These are phyloP conservation scores for Medicago lupulina DNA, from an alignment of 306 rosid species.

Conservation along the genomic window DNA sequence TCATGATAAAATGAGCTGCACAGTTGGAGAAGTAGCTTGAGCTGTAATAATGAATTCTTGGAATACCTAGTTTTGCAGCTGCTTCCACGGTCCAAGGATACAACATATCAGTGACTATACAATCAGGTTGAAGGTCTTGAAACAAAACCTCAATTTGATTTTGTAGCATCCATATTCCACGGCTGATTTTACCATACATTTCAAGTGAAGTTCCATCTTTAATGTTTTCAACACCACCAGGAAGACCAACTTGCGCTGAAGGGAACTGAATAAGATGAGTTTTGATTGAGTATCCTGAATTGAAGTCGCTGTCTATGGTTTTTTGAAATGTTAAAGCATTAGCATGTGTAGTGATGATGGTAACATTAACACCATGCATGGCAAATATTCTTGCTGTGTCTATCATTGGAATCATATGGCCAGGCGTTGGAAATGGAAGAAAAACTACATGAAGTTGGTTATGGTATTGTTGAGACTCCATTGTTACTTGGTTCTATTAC, in stretches of 20 bases:
- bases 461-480: not conserved
- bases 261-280: not conserved
- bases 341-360: conserved; percentile 37
- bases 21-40: conserved; percentile 32
- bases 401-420: conserved; percentile 44
- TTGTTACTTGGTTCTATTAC: not conserved
- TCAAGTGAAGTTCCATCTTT: conserved; percentile 17
- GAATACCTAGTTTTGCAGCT: conserved; percentile 34
- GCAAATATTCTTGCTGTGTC: conserved; percentile 47
- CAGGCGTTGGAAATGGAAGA: conserved; percentile 40
- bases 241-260: conserved; percentile 33
- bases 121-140: too few species aligned
- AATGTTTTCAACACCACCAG: conserved; percentile 26
- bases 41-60: conserved; percentile 22
- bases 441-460: conserved; percentile 23
- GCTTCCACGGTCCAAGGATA: too few species aligned
- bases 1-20: not conserved
- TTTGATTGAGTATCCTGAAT: conserved; percentile 33
- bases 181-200: too few species aligned
- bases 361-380: conserved; percentile 38
- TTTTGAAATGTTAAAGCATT: conserved; percentile 44
- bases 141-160: too few species aligned
- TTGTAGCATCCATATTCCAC: too few species aligned
- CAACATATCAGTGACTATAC: too few species aligned
- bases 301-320: conserved; percentile 38